Base-by-base conservation (phyloP, 345 rosid species). In the Eucalyptus rudis region DNA sequence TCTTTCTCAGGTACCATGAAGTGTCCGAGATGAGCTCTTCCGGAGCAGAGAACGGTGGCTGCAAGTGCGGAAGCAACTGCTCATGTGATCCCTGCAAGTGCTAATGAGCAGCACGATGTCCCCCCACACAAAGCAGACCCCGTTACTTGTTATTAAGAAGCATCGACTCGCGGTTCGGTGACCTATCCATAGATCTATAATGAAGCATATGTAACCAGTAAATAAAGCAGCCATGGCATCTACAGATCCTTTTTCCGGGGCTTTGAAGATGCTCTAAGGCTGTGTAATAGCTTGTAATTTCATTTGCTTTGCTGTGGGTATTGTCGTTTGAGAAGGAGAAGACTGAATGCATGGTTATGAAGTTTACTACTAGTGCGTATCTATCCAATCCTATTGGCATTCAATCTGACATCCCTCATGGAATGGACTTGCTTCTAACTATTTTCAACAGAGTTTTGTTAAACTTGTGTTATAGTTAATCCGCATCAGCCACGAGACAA, bases 61-160 rank as follows among this genome's bases (percentile, higher is more conserved):
- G 99, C 92, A 95, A 92, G 91, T 96, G 99, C 44, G 98, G 97
- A 90, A 90, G 96, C 58, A 94, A 54, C 97, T 96, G 98, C 93
- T 81, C 64, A 50, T 96, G 99, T 76, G 93, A 93, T 64, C 90
- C 91, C 49, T 94, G 93, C 91, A 89, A 24, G 52, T 96, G 99
- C 91, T 87, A 58, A 51, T 88, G 90, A 91, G 56, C 86, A 33
- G 81, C 81, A 71, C 81, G 40, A 19, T 5, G 24, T 19, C 14
- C 80, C 80, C 44, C 80, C 80, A 33, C 80, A 17, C 44, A 68
- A 68, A 68, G 80, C 80, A 68, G 56, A 43, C 43, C 43, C 43
- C 43, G 7, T 43, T 43, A 43, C 43, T 66, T 3, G 3, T 31
- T 16, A 68, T 4, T 31, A 31, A 16, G 43, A 68, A 68, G 45